A percentile compares a stretch with the other conserved stretches of the same genome.
These are phyloP conservation scores for Stagonosporopsis tanaceti DNA, from an alignment of 2,329 filamentous ascomycete genomes.

Conservation along the genomic window DNA sequence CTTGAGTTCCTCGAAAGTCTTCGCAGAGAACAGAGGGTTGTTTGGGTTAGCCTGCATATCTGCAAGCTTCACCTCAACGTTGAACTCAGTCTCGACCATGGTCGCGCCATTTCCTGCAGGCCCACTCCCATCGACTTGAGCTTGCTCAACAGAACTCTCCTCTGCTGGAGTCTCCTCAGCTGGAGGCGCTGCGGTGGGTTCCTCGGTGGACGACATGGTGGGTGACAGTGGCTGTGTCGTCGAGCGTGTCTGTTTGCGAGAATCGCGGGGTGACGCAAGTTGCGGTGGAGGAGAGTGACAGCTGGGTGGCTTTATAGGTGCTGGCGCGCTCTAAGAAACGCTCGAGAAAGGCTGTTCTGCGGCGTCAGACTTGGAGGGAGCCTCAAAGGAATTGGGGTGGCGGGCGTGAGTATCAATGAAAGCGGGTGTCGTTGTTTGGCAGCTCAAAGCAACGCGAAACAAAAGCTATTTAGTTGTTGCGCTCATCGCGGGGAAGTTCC, in stretches of 20 bases:
- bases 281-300: constrained; percentile 3
- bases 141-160: constrained; percentile 24
- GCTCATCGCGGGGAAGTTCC: constrained; percentile 33
- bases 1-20: constrained; percentile 83
- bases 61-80: constrained; percentile 91
- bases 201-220: constrained; percentile 28
- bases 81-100: constrained; percentile 76
- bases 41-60: constrained; percentile 87
- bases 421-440: constrained; percentile 13
- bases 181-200: constrained; percentile 19
- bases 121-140: constrained; percentile 58
- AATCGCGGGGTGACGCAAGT: constrained; percentile 16
- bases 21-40: constrained; percentile 86
- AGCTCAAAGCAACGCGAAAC: constrained; percentile 26
- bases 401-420: constrained; percentile 11
- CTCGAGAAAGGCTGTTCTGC: neutral
- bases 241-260: constrained; percentile 12
- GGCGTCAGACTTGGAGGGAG: neutral
- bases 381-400: constrained; percentile 4
- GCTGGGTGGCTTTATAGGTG: constrained; percentile 8
- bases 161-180: constrained; percentile 12
- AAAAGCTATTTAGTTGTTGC: constrained; percentile 18
- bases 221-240: neutral
- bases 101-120: constrained; percentile 50
- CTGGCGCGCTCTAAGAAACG: neutral